Evolutionary conservation across 148 eudicot species (phyloP).

Genomic region (Diospyros lotus): DNA sequence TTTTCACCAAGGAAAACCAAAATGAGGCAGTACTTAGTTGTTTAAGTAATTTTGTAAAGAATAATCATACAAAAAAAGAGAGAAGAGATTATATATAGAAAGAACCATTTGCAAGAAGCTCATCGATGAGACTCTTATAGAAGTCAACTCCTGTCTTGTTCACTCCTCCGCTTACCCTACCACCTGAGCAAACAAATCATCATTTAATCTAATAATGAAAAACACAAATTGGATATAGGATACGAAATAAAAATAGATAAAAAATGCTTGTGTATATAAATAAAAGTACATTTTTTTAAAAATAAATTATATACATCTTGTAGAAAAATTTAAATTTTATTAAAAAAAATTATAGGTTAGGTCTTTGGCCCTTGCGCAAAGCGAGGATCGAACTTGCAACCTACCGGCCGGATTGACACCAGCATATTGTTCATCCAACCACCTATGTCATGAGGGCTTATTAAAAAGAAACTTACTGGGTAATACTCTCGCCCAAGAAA

Average conservation of each 20-base stretch:
- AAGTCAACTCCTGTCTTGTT: constrained; percentile 38
- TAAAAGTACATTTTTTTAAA: no score
- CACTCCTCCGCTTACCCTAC: constrained; percentile 37
- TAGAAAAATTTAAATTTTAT: no score
- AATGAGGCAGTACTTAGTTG: no score
- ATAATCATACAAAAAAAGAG: neutral
- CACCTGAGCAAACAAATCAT: constrained; percentile 19
- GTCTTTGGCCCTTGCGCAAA: no score
- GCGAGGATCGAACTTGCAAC: no score
- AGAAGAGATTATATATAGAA: neutral
- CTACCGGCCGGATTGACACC: no score
- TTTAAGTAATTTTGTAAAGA: no score
- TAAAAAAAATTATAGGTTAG: no score
- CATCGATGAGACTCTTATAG: constrained; percentile 43
- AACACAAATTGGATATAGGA: neutral
- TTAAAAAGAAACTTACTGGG: constrained; percentile 13
- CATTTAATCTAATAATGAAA: neutral
- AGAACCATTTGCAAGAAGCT: constrained; percentile 38
- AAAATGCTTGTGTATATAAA: neutral
- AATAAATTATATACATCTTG: no score
- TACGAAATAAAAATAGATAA: neutral
- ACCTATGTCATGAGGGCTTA: no score
- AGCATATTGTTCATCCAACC: no score
- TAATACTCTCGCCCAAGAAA: constrained; percentile 22
- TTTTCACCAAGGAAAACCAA: no score